Conservation (phyloP, 345 rosid genomes). For the Eucalyptus cloeziana region DNA sequence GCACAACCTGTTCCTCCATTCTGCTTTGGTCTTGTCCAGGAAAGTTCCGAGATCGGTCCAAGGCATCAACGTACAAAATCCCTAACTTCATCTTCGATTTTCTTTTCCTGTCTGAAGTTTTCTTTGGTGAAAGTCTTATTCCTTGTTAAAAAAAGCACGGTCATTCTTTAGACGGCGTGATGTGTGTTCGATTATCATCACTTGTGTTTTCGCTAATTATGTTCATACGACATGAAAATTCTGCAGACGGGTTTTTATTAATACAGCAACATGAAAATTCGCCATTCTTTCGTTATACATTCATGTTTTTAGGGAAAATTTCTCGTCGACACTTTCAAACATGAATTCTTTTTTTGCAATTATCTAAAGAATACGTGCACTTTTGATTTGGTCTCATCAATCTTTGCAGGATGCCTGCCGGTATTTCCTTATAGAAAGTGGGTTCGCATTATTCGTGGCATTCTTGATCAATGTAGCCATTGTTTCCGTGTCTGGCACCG, state of each 20-base stretch:
- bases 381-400: neutral
- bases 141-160: neutral
- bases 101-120: neutral
- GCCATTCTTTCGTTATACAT: neutral
- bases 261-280: neutral
- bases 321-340: neutral
- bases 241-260: neutral
- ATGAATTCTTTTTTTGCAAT: neutral
- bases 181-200: neutral
- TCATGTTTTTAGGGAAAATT: neutral
- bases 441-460: conserved; percentile 50
- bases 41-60: conserved; percentile 26
- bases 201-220: neutral
- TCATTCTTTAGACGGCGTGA: neutral
- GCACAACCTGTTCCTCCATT: conserved; percentile 26
- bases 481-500: conserved; percentile 39
- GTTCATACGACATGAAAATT: neutral
- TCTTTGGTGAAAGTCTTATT: neutral
- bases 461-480: conserved; percentile 48
- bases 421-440: conserved; percentile 52
- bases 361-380: neutral
- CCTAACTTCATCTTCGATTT: neutral
- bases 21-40: conserved; percentile 26
- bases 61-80: conserved; percentile 30
- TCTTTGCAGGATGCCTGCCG: conserved; percentile 41